phyloP scores from a whole-genome alignment of 768 basidiomycete species.

The Tremella fuciformis region DNA sequence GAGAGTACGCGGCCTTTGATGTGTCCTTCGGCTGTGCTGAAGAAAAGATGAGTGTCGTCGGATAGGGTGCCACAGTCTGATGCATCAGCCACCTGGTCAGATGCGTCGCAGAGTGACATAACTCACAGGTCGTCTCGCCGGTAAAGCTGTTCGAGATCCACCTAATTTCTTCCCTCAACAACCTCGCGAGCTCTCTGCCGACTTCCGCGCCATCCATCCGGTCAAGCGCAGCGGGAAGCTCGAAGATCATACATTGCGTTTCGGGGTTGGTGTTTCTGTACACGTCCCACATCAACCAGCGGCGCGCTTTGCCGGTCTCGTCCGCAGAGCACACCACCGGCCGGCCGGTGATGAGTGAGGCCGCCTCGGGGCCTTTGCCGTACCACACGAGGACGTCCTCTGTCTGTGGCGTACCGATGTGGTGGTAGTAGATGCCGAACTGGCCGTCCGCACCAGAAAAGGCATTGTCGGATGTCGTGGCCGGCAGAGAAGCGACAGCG shows the following conservation, averaged over 20 bases:
- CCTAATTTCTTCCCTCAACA: conserved; percentile 10
- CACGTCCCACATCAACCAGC: conserved; percentile 15
- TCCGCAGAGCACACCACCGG: conserved; percentile 5
- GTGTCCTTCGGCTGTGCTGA: conserved; percentile 15
- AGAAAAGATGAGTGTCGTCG: conserved; percentile 15
- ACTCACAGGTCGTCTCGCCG: conserved; percentile 17
- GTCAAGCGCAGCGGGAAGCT: conserved; percentile 7
- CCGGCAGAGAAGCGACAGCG: not conserved
- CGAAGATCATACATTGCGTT: conserved; percentile 15
- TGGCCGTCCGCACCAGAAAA: conserved; percentile 1
- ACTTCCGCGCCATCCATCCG: conserved; percentile 9
- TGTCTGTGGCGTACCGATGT: conserved; percentile 14
- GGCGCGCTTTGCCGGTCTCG: not conserved
- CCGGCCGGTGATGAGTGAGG: conserved; percentile 1
- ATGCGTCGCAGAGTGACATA: no score
- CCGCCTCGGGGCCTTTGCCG: conserved; percentile 4
- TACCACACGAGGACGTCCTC: conserved; percentile 14
- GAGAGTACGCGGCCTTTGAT: conserved; percentile 15
- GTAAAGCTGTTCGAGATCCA: conserved; percentile 14
- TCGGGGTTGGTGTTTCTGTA: conserved; percentile 22
- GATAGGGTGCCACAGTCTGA: conserved; percentile 17
- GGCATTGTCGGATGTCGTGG: not conserved
- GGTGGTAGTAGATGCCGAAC: conserved; percentile 19
- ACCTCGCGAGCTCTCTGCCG: not conserved
- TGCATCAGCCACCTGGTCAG: not conserved